Percentiles rank a stretch among this genome's conserved stretches.
phyloP scores from a whole-genome alignment of 805 yeast species.

The Barnettozyma californica region DNA sequence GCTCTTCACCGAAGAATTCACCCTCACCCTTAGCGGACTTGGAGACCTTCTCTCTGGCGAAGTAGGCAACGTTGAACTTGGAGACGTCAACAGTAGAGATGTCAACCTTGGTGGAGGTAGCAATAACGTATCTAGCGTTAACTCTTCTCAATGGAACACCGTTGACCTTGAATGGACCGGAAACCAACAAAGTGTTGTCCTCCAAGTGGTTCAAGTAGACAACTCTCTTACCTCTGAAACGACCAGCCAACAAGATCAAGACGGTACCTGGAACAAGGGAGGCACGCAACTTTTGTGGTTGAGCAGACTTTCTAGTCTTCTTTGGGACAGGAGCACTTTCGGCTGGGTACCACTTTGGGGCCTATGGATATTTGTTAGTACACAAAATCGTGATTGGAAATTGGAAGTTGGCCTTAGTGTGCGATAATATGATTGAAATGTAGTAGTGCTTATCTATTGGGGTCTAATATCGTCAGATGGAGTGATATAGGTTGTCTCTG shows the following conservation, averaged over 20 bases:
- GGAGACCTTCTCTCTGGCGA: constrained; percentile 88
- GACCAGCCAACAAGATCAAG: constrained; percentile 94
- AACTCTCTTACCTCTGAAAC: constrained; percentile 99
- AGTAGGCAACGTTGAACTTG: constrained; percentile 92
- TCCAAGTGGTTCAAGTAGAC: constrained; percentile 95
- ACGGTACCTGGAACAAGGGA: constrained; percentile 98
- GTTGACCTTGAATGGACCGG: constrained; percentile 99
- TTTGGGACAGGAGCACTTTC: constrained; percentile 85
- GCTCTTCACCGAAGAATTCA: constrained; percentile 79
- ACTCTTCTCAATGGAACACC: constrained; percentile 99
- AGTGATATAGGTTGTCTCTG: not conserved
- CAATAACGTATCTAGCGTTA: constrained; percentile 97
- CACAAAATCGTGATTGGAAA: not conserved
- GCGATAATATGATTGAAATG: not conserved
- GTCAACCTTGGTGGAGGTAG: constrained; percentile 90
- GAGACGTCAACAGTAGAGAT: constrained; percentile 76
- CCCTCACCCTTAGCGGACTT: constrained; percentile 86
- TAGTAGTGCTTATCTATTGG: not conserved
- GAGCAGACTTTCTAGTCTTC: constrained; percentile 84
- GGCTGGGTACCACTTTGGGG: constrained; percentile 93
- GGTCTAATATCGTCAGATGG: not conserved
- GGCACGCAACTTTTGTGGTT: constrained; percentile 93
- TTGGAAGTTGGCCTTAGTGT: not conserved
- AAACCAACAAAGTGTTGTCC: constrained; percentile 95
- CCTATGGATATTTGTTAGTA: constrained; percentile 32